Conservation (phyloP, 257 asterid genomes). For the Paulownia fortunei region DNA sequence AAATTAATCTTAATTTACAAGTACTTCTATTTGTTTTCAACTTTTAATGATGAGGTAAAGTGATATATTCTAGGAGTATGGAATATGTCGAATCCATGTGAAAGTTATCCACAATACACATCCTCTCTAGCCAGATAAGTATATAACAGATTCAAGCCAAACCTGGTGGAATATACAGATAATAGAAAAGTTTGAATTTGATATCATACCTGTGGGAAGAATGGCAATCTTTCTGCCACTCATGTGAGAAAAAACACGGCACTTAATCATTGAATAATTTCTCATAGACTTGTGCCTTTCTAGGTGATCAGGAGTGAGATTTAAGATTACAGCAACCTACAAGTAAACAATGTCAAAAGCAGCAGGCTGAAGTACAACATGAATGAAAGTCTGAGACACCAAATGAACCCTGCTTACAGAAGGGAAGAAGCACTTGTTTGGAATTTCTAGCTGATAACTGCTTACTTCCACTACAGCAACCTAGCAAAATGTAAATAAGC, state of each 20-base stretch:
- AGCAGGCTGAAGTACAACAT: not conserved
- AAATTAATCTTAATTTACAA: too few relatives aligned
- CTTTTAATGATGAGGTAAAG: not conserved
- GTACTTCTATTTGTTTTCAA: too few relatives aligned
- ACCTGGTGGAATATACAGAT: not conserved
- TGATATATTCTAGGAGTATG: not conserved
- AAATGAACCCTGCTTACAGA: slow-evolving; percentile 32
- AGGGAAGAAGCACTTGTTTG: slow-evolving; percentile 41
- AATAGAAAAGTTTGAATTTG: not conserved
- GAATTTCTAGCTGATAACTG: slow-evolving; percentile 56
- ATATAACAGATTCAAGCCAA: not conserved
- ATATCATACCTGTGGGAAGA: slow-evolving; percentile 42
- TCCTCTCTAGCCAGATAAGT: not conserved
- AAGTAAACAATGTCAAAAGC: not conserved
- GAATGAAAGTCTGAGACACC: not conserved
- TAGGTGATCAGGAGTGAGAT: slow-evolving; percentile 56
- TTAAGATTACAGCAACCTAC: slow-evolving; percentile 46
- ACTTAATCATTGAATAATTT: slow-evolving; percentile 43
- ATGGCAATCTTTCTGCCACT: slow-evolving; percentile 39
- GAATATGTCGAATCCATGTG: too few relatives aligned
- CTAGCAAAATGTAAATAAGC: slow-evolving; percentile 25
- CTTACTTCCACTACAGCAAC: slow-evolving; percentile 54
- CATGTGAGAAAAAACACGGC: slow-evolving; percentile 44
- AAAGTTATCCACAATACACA: too few relatives aligned
- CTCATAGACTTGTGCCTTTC: slow-evolving; percentile 51